Evolutionary conservation across 2,329 filamentous ascomycete species (phyloP), one percentile per base, ranked within the genome.

Genomic region (Pseudocercospora pini-densiflorae): DNA sequence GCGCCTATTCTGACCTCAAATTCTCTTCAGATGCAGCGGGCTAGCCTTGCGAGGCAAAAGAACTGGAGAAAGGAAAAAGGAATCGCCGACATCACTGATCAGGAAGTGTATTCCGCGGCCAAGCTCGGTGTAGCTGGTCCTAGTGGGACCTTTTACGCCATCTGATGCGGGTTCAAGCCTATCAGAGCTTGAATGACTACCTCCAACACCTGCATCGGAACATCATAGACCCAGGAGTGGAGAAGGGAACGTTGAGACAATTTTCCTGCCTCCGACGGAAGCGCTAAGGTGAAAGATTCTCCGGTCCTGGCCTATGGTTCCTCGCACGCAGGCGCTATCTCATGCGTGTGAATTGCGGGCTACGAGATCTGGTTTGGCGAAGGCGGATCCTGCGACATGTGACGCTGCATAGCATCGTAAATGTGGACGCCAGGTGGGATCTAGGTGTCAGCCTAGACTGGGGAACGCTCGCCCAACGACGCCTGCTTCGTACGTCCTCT

Each of bases 291-390:
- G 43, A 53, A 65, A 43, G 66, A 61, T 70, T 66, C 65, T 67
- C 70, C 70, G 68, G 47, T 45, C 61, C 60, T 61, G 66, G 63
- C 70, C 70, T 71, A 68, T 70, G 55, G 57, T 64, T 66, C 45
- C 61, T 47, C 54, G 61, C 66, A 67, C 61, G 65, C 66, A 66
- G 62, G 45, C 57, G 43, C 51, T 36, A 57, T 40, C 54, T 62
- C 40, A 55, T 62, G 53, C 53, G 45, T 47, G 29, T 12, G 29
- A 14, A 66, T 40, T 61, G 51, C 64, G 61, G 64, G 55, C 40
- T 23, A 51, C 57, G 47, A 57, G 60, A 21, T 59, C 55, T 60
- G 47, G 54, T 53, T 43, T 47, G 51, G 66, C 45, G 47, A 40
- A 36, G 55, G 62, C 40, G 47, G 36, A 40, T 40, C 47, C 55